Base-by-base conservation (phyloP, 345 rosid genomes). In the Garcia nutans region DNA sequence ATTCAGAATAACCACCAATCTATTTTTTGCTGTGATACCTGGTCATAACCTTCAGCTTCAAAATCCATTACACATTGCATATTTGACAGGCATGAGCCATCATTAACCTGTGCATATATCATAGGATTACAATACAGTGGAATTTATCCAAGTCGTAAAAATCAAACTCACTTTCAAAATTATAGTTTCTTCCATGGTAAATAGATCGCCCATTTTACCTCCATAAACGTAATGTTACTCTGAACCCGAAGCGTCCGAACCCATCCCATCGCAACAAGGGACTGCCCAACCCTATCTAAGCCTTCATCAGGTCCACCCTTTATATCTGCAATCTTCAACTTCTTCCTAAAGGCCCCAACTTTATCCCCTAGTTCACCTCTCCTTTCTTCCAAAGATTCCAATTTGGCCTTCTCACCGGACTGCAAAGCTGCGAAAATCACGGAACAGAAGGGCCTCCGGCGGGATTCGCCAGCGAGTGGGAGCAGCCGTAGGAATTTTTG, bases 31-130 rank as follows among this genome's bases (percentile, higher is more conserved):
- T 52, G 52, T 23, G 10, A 70, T 85, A 96, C 98, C 97, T 93
- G 95, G 86, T 93, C 95, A 77, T 89, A 89, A 22, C 99, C 98
- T 57, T 93, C 92, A 22, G 91, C 92, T n/a, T 93, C 93, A 2
- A 86, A 77, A 66, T 79, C 85, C 91, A 96, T 71, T 67, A 93
- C 98, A 72, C 98, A 93, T 96, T 96, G 99, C 97, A 96, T 88
- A 70, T 89, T 96, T 1, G 98, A 92, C 68, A 96, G 84, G 82
- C 97, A 93, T 1, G 99, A 93, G 52, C 99, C 97, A 81, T 96
- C 99, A 71, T 93, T 96, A 71, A 96, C 86, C 99, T 93, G 66
- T 59, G 26, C 31, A 45, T 41, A 37, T 45, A 68, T 58, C 19
- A 56, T 19, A 44, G 2, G 42, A 52, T 52, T 26, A 69, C 41